phyloP scores from a whole-genome alignment of 768 basidiomycete genomes.

The Tricholoma flavovirens region DNA sequence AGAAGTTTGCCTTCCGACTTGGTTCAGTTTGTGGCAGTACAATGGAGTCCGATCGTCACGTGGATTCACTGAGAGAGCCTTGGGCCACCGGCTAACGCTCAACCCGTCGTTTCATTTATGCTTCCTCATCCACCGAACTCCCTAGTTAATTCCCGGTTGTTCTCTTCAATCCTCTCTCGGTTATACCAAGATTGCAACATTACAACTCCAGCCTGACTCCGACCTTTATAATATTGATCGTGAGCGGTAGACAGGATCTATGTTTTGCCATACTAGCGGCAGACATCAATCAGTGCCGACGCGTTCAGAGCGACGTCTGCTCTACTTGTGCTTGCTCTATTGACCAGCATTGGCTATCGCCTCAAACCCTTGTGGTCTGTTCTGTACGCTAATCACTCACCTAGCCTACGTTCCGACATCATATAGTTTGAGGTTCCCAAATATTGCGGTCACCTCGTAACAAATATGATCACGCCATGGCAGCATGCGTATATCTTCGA shows the following conservation, averaged over 20 bases:
- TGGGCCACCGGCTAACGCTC: not conserved
- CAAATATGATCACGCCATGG: not conserved
- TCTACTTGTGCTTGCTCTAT: not conserved
- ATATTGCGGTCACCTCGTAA: not conserved
- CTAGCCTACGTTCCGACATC: not conserved
- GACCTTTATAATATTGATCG: not conserved
- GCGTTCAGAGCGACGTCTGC: not conserved
- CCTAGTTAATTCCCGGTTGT: not conserved
- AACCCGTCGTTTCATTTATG: not conserved
- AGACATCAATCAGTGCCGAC: not conserved
- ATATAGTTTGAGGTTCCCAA: not conserved
- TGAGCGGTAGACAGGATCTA: not conserved
- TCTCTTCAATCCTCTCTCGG: not conserved
- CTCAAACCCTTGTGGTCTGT: not conserved
- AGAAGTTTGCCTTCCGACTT: not conserved
- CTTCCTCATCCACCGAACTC: not conserved
- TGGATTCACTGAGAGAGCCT: no score
- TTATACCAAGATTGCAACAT: not conserved
- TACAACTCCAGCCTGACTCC: not conserved
- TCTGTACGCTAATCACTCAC: not conserved
- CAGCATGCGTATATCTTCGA: not conserved
- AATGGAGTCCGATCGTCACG: not conserved
- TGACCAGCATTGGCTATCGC: not conserved
- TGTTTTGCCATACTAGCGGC: not conserved
- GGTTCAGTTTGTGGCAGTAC: not conserved